These are phyloP conservation scores for Cercis canadensis DNA, from an alignment of 306 rosid species.

Conservation along the genomic window DNA sequence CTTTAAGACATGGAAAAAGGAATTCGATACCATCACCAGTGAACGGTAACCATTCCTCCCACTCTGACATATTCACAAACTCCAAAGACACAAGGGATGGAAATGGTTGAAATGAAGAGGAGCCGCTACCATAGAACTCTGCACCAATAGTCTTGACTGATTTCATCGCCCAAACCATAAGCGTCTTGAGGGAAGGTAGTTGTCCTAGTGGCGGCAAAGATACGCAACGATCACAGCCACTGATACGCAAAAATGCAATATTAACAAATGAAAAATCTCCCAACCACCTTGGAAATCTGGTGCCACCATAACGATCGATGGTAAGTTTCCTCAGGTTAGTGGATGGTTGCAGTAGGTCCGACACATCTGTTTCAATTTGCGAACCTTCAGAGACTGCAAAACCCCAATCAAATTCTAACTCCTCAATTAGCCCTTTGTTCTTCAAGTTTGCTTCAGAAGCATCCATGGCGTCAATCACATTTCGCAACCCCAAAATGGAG, in stretches of 20 bases:
- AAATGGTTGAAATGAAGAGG: not conserved
- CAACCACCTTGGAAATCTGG: not conserved
- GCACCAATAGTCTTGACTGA: not conserved
- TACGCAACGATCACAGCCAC: not conserved
- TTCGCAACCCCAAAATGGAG: not conserved
- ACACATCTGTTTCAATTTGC: not conserved
- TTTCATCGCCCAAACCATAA: not conserved
- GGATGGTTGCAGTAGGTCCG: not conserved
- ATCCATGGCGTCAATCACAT: not conserved
- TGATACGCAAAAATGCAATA: not conserved
- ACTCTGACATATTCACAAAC: not conserved
- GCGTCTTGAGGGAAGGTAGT: not conserved
- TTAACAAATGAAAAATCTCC: not conserved
- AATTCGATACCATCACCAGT: not conserved
- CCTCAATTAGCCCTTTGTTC: not conserved
- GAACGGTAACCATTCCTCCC: constrained; percentile 4
- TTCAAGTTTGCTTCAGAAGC: not conserved
- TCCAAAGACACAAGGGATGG: not conserved
- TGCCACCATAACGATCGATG: not conserved
- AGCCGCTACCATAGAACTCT: not conserved
- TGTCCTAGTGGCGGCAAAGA: not conserved
- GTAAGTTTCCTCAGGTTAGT: not conserved
- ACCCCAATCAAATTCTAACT: not conserved
- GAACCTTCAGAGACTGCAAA: not conserved
- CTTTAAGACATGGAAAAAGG: constrained; percentile 5